Evolutionary conservation across 352 stramenopile genomes (phyloP), one percentile per base, ranked within the genome.

Genomic region (Poterioochromonas sp.): DNA sequence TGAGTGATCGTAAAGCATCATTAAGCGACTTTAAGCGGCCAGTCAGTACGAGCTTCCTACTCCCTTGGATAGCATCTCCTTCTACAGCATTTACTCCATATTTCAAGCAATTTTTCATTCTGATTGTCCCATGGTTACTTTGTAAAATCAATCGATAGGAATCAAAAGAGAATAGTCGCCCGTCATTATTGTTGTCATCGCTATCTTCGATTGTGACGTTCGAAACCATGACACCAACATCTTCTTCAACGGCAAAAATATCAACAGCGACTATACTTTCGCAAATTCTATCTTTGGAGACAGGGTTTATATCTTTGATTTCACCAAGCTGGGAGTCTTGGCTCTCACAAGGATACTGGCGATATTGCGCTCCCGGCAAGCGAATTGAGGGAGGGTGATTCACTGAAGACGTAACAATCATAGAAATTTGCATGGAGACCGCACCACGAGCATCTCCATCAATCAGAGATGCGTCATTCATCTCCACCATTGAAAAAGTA

Each of bases 401-500:
- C 12, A 35, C 37, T 5, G 5, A 11, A 26, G 35, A 11, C 11
- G 32, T 26, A 5, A 64, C 69, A 40, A 65, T 40, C 41, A 60
- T 69, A 29, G 29, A 53, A 8, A 73, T 47, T 32, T 32, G 3
- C 11, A 49, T 44, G 29, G 64, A 49, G 8, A 35, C 60, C 26
- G 8, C 8, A 35, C 22, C 8, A 41, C 5, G 5, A 5, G 5
- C 12, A 34, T 35, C 34, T 12, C 39, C 12, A 12, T n/a, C 53
- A 8, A 37, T 62, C 58, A 39, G 26, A 12, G 5, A 29, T 8
- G 12, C 58, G 40, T 73, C 63, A 5, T 12, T 69, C 37, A 64
- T 11, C 8, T 73, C 63, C 29, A 5, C 34, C 11, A 73, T 15
- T 11, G 8, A 73, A 43, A 88, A 89, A 69, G 5, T 8, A 37